Evolutionary conservation across 768 basidiomycete genomes (phyloP).

Genomic region (Hydnum rufescens): DNA sequence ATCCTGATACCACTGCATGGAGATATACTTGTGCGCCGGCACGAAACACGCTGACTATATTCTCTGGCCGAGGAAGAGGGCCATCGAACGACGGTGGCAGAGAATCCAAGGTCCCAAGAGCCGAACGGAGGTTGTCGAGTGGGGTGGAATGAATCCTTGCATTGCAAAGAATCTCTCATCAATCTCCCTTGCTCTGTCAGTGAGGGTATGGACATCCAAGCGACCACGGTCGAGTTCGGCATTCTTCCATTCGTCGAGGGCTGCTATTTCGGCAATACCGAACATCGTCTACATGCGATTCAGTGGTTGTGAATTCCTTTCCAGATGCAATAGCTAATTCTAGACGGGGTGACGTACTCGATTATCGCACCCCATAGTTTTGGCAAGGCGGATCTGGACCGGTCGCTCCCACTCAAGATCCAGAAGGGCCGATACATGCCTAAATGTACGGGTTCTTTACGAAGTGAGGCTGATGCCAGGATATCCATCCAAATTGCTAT

Average conservation of each 20-base stretch:
- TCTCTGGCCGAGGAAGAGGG: too few relatives aligned
- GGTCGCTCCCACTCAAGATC: too few relatives aligned
- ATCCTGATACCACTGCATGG: conserved; percentile 56
- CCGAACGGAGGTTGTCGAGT: too few relatives aligned
- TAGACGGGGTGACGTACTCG: conserved; percentile 22
- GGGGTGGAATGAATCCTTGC: too few relatives aligned
- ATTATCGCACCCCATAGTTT: conserved; percentile 69
- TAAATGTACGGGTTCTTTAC: too few relatives aligned
- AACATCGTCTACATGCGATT: conserved; percentile 30
- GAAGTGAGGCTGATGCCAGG: neutral
- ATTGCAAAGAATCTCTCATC: conserved; percentile 1
- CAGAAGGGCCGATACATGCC: too few relatives aligned
- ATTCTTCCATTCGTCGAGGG: conserved; percentile 47
- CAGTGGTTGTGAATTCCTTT: neutral
- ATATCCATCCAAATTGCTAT: neutral
- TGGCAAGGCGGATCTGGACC: neutral
- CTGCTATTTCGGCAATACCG: conserved; percentile 55
- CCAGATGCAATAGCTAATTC: neutral
- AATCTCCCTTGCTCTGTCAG: conserved; percentile 25
- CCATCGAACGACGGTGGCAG: too few relatives aligned
- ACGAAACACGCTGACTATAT: conserved; percentile 35
- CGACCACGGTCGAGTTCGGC: conserved; percentile 10
- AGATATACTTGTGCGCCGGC: conserved; percentile 63
- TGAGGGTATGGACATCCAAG: conserved; percentile 42
- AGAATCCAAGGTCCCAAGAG: too few relatives aligned